Evolutionary conservation across 441 rosid species (phyloP).

Genomic region (Francoa sonchifolia): DNA sequence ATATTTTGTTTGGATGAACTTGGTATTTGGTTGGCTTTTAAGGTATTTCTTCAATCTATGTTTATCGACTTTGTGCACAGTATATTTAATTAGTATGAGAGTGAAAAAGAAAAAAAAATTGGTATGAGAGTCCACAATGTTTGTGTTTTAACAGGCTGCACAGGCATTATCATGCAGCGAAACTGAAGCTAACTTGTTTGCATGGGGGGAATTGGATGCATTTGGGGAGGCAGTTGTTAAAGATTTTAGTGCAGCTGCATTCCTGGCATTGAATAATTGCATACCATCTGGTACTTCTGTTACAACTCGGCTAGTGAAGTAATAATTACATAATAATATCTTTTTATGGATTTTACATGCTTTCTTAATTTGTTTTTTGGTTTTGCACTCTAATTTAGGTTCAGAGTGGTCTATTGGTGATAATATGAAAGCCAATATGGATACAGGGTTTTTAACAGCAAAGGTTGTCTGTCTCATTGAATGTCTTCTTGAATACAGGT

Average conservation of each 20-base stretch:
- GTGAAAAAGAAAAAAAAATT: too few species aligned
- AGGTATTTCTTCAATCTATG: constrained; percentile 32
- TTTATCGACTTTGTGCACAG: too few species aligned
- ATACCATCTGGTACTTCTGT: constrained; percentile 42
- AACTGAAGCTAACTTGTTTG: constrained; percentile 32
- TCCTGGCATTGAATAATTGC: constrained; percentile 23
- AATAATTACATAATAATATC: too few species aligned
- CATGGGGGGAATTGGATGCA: constrained; percentile 31
- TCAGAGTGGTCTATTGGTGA: constrained; percentile 28
- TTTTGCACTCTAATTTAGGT: constrained; percentile 19
- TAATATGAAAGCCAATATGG: constrained; percentile 21
- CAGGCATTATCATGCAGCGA: constrained; percentile 30
- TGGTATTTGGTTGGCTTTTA: constrained; percentile 67
- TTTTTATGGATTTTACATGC: too few species aligned
- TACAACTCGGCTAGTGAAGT: not conserved
- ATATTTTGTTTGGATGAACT: constrained; percentile 58
- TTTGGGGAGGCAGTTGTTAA: constrained; percentile 28
- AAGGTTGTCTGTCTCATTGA: constrained; percentile 52
- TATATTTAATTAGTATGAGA: too few species aligned
- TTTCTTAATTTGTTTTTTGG: too few species aligned
- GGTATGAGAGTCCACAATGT: too few species aligned
- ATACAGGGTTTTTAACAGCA: constrained; percentile 37
- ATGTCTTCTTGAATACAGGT: constrained; percentile 70
- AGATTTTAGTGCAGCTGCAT: constrained; percentile 40
- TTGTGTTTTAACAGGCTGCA: constrained; percentile 53